Evolutionary conservation across 2,329 filamentous ascomycete species (phyloP).

Genomic region (Stachybotrys elegans): DNA sequence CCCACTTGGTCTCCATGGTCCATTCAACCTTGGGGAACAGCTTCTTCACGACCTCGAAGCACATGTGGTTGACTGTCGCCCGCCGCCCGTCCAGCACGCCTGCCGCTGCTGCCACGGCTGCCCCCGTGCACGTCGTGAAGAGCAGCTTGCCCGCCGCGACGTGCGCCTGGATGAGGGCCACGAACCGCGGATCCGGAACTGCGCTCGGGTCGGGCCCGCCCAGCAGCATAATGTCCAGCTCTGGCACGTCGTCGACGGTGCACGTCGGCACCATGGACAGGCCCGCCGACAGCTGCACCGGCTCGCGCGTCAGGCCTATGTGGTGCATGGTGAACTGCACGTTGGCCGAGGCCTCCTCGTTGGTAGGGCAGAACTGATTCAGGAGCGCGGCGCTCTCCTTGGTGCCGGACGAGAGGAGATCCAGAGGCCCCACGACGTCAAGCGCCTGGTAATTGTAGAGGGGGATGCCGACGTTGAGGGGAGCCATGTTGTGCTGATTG

Average conservation of each 20-base stretch:
- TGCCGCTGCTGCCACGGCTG: conserved; percentile 21
- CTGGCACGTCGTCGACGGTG: conserved; percentile 27
- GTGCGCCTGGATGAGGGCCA: conserved; percentile 27
- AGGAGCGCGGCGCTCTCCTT: conserved; percentile 12
- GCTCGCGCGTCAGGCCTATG: conserved; percentile 24
- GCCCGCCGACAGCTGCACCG: conserved; percentile 13
- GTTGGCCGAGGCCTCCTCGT: conserved; percentile 12
- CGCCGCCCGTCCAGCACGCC: conserved; percentile 36
- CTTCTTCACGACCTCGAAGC: conserved; percentile 21
- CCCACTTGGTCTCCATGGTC: conserved; percentile 37
- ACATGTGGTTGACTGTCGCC: conserved; percentile 36
- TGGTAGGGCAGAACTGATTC: conserved; percentile 10
- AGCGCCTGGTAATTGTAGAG: conserved; percentile 26
- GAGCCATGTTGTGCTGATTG: too few species aligned
- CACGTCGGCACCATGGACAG: conserved; percentile 20
- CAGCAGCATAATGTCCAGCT: conserved; percentile 30
- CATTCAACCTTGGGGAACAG: conserved; percentile 36
- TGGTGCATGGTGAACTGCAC: conserved; percentile 28
- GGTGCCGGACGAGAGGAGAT: conserved; percentile 21
- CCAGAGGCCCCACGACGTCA: conserved; percentile 25
- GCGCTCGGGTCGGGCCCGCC: conserved; percentile 22
- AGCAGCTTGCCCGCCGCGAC: conserved; percentile 28
- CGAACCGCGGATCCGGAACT: conserved; percentile 21
- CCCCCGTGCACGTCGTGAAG: conserved; percentile 33
- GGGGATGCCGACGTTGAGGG: conserved; percentile 20